phyloP scores from a whole-genome alignment of 495 filamentous ascomycete species.

The Chaetomidium leptoderma region DNA sequence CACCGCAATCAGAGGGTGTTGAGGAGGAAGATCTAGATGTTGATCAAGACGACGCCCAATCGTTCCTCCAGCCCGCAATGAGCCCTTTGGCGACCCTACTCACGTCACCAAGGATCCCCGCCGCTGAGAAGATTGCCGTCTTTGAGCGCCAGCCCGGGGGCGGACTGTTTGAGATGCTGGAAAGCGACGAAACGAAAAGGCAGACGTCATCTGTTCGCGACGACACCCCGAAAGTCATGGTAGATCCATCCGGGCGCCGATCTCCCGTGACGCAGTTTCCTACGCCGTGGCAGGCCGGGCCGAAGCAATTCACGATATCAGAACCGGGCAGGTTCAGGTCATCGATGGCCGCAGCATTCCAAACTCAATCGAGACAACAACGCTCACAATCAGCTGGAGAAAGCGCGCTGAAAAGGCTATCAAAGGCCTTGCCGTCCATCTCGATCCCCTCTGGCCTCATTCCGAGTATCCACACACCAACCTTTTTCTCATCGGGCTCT shows the following conservation, averaged over 20 bases:
- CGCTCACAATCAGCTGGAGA: slow-evolving; percentile 42
- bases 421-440: slow-evolving; percentile 51
- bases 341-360: slow-evolving; percentile 38
- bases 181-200: slow-evolving; percentile 2
- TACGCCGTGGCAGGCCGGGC: slow-evolving; percentile 50
- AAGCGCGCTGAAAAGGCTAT: slow-evolving; percentile 45
- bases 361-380: slow-evolving; percentile 28
- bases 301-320: slow-evolving; percentile 41
- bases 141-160: slow-evolving; percentile 56
- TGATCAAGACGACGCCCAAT: slow-evolving; percentile 54
- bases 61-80: slow-evolving; percentile 73
- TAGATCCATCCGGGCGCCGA: not conserved
- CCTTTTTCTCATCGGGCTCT: slow-evolving; percentile 41
- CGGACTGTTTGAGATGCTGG: slow-evolving; percentile 47
- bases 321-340: slow-evolving; percentile 32
- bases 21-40: slow-evolving; percentile 34
- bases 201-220: not conserved
- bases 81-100: slow-evolving; percentile 66
- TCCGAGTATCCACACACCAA: slow-evolving; percentile 43
- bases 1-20: slow-evolving; percentile 24
- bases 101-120: slow-evolving; percentile 64
- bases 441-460: slow-evolving; percentile 45
- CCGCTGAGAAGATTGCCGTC: slow-evolving; percentile 67
- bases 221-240: not conserved
- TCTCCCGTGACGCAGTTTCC: slow-evolving; percentile 33